phyloP scores from a whole-genome alignment of 2,329 filamentous ascomycete species.

The Penicillium vulpinum region DNA sequence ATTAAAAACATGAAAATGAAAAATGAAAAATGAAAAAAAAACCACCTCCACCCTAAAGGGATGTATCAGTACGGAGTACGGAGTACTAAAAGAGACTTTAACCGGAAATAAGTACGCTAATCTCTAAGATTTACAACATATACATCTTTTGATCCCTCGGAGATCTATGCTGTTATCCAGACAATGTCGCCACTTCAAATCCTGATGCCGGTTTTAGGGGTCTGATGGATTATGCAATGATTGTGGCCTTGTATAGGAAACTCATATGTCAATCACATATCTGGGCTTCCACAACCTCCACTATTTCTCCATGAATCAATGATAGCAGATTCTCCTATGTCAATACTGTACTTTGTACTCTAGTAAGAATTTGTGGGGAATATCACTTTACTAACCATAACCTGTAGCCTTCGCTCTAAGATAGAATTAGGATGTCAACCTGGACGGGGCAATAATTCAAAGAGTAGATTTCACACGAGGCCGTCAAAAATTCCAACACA shows the following conservation, averaged over 20 bases:
- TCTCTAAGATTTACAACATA: too few species aligned
- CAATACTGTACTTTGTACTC: neutral
- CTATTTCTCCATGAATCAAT: too few species aligned
- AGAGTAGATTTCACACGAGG: neutral
- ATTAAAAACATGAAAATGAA: neutral
- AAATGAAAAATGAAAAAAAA: neutral
- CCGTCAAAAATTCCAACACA: neutral
- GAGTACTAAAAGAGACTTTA: neutral
- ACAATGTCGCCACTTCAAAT: too few species aligned
- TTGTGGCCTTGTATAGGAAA: neutral
- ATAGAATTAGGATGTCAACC: neutral
- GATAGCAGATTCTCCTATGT: neutral
- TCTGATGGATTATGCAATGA: neutral
- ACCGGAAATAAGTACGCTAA: too few species aligned
- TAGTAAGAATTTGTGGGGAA: neutral
- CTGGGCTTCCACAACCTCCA: neutral
- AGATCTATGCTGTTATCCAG: too few species aligned
- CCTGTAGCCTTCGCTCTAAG: neutral
- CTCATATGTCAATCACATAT: neutral
- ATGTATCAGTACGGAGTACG: neutral
- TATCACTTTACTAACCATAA: neutral
- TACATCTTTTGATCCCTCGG: too few species aligned
- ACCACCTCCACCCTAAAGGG: neutral
- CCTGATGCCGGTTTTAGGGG: neutral
- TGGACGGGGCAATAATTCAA: neutral